Evolutionary conservation across 1,139 yeast species (phyloP), one percentile per base, ranked within the genome.

Genomic region (Blastobotrys arbuscula): DNA sequence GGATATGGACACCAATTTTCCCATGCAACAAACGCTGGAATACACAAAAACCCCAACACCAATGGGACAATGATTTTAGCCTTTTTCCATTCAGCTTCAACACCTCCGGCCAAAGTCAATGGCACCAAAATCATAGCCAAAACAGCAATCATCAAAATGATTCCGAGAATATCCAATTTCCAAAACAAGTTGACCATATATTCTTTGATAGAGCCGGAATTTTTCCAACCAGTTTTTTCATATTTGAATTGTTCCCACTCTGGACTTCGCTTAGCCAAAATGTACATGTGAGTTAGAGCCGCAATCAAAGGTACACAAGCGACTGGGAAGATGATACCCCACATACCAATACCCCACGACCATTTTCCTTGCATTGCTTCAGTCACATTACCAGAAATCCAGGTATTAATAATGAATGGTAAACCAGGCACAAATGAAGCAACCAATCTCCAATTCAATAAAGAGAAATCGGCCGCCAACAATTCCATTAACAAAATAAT

Each of bases 331-430:
- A 84, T 81, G 60, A 82, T 81, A 1, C 89, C 89, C 86, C 86
- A 84, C 77, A 84, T 82, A 38, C 84, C 90, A 57, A 83, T 80
- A 58, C 82, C 82, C 79, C 82, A 84, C 35, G 77, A 73, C 94
- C 94, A 84, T 39, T 44, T 35, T 47, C 68, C 72, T 12, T 4
- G n/a, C 37, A 69, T 63, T 9, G 66, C 71, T 4, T 61, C 55
- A 9, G 77, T 68, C 43, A 84, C 69, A 55, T 80, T 71, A 60
- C 89, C 90, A 21, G 81, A 67, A 47, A 83, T 73, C 92, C 92
- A 84, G 16, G 92, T 82, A 62, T 82, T 84, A 64, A 84, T 81
- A 56, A 84, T 78, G 57, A 76, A 81, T 2, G 92, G 92, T 57
- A 78, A 69, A 4, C 86, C 79, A 18, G 89, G 88, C 28, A 80